phyloP scores from a whole-genome alignment of 2,329 filamentous ascomycete species.

The Cladosporium sp. region DNA sequence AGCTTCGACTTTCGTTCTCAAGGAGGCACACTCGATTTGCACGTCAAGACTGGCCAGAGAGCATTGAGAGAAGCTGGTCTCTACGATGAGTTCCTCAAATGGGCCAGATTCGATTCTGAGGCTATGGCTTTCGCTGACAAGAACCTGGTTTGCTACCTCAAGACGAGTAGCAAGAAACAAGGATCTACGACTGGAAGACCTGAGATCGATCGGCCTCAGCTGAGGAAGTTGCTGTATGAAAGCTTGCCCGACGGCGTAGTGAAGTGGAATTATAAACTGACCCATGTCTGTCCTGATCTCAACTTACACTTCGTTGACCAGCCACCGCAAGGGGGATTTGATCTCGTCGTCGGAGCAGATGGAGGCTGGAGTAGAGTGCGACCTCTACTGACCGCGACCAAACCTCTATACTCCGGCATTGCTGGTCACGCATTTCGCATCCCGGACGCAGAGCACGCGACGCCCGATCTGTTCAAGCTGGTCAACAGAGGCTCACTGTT shows the following conservation, averaged over 20 bases:
- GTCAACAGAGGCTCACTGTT: slow-evolving; percentile 33
- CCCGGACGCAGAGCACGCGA: slow-evolving; percentile 22
- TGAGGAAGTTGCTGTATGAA: slow-evolving; percentile 32
- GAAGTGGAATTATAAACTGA: slow-evolving; percentile 32
- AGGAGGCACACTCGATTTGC: slow-evolving; percentile 37
- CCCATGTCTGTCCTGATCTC: slow-evolving; percentile 17
- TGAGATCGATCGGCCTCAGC: slow-evolving; percentile 35
- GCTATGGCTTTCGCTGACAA: slow-evolving; percentile 40
- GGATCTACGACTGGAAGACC: slow-evolving; percentile 26
- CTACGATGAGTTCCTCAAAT: slow-evolving; percentile 30
- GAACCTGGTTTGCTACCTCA: slow-evolving; percentile 30
- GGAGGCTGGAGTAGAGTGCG: slow-evolving; percentile 41
- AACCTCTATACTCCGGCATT: slow-evolving; percentile 34
- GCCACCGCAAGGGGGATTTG: slow-evolving; percentile 31
- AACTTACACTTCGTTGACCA: slow-evolving; percentile 30
- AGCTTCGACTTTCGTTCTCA: slow-evolving; percentile 27
- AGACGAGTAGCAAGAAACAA: slow-evolving; percentile 23
- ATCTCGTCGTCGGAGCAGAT: slow-evolving; percentile 44
- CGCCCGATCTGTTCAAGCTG: slow-evolving; percentile 24
- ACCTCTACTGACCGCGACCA: slow-evolving; percentile 22
- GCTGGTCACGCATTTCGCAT: slow-evolving; percentile 32
- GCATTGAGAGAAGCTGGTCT: slow-evolving; percentile 31
- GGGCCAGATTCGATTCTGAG: slow-evolving; percentile 41
- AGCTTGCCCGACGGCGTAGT: slow-evolving; percentile 27
- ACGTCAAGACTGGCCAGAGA: slow-evolving; percentile 30